Conservation (phyloP, 2,329 filamentous ascomycete genomes). For the Exophiala calicioides region DNA sequence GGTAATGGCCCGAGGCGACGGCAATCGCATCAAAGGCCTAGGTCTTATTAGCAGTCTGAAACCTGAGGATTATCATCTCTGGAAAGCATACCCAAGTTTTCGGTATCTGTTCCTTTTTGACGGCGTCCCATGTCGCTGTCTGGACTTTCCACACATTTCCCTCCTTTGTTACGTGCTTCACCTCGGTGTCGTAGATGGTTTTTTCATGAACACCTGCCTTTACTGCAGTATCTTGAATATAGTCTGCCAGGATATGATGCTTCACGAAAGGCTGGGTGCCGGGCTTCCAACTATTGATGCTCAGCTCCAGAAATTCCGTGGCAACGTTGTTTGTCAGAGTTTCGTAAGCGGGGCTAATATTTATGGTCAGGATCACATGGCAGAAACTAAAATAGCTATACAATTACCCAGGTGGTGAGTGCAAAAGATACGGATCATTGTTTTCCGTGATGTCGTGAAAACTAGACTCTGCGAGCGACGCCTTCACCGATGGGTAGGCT, state of each 20-base stretch:
- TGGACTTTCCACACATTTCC: slow-evolving; percentile 52
- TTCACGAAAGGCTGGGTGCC: slow-evolving; percentile 61
- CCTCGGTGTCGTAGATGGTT: slow-evolving; percentile 60
- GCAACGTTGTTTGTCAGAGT: slow-evolving; percentile 56
- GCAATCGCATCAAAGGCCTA: slow-evolving; percentile 52
- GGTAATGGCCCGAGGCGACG: slow-evolving; percentile 57
- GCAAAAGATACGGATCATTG: slow-evolving; percentile 5
- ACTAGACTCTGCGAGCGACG: slow-evolving; percentile 36
- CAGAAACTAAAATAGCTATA: too few relatives aligned
- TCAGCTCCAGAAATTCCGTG: slow-evolving; percentile 52
- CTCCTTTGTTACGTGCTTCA: slow-evolving; percentile 54
- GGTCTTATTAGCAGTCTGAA: neutral
- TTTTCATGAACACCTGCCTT: slow-evolving; percentile 52
- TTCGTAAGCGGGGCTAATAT: slow-evolving; percentile 57
- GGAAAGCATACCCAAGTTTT: too few relatives aligned
- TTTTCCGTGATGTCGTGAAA: slow-evolving; percentile 4
- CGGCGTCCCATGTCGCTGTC: too few relatives aligned
- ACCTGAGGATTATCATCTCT: neutral
- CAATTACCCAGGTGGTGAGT: slow-evolving; percentile 12
- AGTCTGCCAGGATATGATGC: slow-evolving; percentile 59
- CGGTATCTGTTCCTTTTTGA: too few relatives aligned
- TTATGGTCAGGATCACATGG: too few relatives aligned
- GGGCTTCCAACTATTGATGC: slow-evolving; percentile 56
- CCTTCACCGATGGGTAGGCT: slow-evolving; percentile 44
- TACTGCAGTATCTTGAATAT: slow-evolving; percentile 60